Evolutionary conservation across 2,329 filamentous ascomycete species (phyloP), one percentile per base, ranked within the genome.

Genomic region (Talaromyces sp.): DNA sequence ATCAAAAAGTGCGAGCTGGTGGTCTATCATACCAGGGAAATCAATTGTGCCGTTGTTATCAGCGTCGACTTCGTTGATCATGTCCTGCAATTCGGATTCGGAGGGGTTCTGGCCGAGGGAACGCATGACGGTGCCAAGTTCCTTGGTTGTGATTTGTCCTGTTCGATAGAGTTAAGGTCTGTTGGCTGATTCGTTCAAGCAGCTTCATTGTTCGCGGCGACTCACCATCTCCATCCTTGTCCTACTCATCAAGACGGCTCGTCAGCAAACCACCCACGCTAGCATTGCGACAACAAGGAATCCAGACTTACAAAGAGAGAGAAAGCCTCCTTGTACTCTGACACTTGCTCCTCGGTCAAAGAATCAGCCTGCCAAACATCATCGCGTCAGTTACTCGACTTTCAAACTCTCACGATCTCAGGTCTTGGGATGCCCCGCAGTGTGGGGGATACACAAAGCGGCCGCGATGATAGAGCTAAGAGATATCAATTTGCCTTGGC

Each of bases 321-420:
- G 85, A 99, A 99, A 64, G 95, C 95, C 86, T 99, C 95, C 91
- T 98, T 99, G 87, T 98, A 99, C 86, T 99, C 95, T 80, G 95
- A 98, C 80, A 99, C 95, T 88, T 99, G 95, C 85, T 99, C 95
- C 87, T 99, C 95, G 75, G 95, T 98, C 78, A 99, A 90, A 81
- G 94, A 94, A 81, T 99, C 95, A 81, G 94, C 94, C 94, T 98
- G 80, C 13, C 39, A 66, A 70, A 58, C 70, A 67, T 66, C 17
- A 43, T 25, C 27, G 31, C 66, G 72, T 75, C 68, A 77, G 75
- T 68, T 66, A 59, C 3, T 31, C 17, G n/a, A 52, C n/a, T 11
- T 17, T 31, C 19, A 11, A n/a, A 47, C 35, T 33, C 45, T 45
- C 45, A 52, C 61, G 22, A 58, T 63, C 61, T 59, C 19, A 65